phyloP scores from a whole-genome alignment of 345 rosid genomes.

The Cardamine chenopodiifolia region DNA sequence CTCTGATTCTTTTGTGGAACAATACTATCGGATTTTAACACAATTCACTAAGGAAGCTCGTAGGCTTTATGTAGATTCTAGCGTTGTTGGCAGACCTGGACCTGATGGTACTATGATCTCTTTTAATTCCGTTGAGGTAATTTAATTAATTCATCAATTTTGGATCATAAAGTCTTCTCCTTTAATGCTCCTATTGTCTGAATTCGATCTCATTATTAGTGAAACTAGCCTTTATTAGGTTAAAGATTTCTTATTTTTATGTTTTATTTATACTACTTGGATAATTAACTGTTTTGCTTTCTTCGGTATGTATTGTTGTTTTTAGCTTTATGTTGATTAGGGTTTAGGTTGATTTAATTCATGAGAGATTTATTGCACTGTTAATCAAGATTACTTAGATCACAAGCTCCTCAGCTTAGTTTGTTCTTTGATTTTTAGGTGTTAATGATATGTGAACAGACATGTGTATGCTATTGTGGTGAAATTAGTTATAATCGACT shows the following conservation, averaged over 20 bases:
- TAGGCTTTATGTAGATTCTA: conserved; percentile 24
- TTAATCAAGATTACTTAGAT: not conserved
- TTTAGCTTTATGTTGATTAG: not conserved
- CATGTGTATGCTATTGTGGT: not conserved
- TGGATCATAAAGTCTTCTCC: not conserved
- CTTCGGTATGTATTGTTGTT: not conserved
- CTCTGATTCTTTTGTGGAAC: conserved; percentile 31
- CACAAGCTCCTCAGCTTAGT: not conserved
- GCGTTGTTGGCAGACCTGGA: conserved; percentile 35
- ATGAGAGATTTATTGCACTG: not conserved
- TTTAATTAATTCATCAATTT: not conserved
- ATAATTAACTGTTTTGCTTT: not conserved
- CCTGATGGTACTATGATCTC: conserved; percentile 43
- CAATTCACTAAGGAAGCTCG: not conserved
- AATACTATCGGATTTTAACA: conserved; percentile 16
- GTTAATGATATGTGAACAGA: not conserved
- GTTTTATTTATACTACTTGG: not conserved
- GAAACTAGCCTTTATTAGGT: not conserved
- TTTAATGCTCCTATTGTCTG: not conserved
- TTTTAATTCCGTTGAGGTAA: conserved; percentile 39
- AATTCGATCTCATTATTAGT: not conserved
- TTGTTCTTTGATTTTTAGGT: not conserved
- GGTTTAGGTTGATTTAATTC: not conserved
- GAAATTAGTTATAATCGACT: not conserved
- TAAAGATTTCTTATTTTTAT: not conserved